Evolutionary conservation across 495 filamentous ascomycete species (phyloP).

Genomic region (Trichodelitschia bisporula): DNA sequence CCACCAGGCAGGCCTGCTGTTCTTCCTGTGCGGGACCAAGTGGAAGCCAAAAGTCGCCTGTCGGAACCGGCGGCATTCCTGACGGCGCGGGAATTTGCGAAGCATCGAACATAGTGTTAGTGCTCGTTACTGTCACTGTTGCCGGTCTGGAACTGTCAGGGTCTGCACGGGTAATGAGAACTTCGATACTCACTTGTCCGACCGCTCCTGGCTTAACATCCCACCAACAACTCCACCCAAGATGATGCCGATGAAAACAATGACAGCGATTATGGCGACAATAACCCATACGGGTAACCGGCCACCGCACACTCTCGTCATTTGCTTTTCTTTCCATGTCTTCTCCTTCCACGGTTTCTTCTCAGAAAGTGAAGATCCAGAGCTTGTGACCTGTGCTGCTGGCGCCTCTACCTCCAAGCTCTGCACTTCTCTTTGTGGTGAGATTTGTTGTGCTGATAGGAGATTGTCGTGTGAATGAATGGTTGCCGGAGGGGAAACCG

Average conservation of each 20-base stretch:
- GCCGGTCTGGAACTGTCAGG: slow-evolving; percentile 3
- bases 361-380: neutral
- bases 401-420: slow-evolving; percentile 10
- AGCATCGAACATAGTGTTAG: slow-evolving; percentile 37
- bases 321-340: slow-evolving; percentile 12
- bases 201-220: no score
- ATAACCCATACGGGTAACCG: slow-evolving; percentile 15
- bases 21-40: slow-evolving; percentile 23
- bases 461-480: neutral
- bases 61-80: slow-evolving; percentile 31
- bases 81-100: slow-evolving; percentile 34
- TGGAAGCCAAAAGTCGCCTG: slow-evolving; percentile 38
- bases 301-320: slow-evolving; percentile 11
- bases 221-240: no score
- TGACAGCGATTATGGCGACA: slow-evolving; percentile 22
- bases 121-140: slow-evolving; percentile 24
- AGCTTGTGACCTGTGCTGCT: neutral
- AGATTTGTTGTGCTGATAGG: slow-evolving; percentile 1
- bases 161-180: neutral
- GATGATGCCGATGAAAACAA: slow-evolving; percentile 13
- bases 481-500: neutral
- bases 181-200: slow-evolving; percentile 10
- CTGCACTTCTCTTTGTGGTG: neutral
- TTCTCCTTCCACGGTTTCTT: slow-evolving; percentile 9
- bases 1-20: slow-evolving; percentile 38